Percentiles rank a stretch among this genome's conserved stretches.
Conservation (phyloP, 495 filamentous ascomycete species). For the Sabuloglossum arenarium region DNA sequence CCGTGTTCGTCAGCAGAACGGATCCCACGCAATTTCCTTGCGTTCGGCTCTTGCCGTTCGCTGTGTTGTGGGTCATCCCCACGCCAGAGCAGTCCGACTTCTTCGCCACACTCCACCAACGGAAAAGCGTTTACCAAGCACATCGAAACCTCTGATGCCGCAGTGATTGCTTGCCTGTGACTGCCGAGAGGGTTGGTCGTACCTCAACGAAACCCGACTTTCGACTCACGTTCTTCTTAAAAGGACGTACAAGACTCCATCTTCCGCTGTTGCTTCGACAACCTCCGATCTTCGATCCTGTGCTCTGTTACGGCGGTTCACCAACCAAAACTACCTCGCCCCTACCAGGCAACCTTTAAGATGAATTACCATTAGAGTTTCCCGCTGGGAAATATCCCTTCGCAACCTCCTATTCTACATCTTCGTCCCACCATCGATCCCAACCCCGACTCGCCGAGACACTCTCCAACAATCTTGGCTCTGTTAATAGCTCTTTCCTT, state of each 20-base stretch:
- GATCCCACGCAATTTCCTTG: background rate
- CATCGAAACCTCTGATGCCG: too few species aligned
- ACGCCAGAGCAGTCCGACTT: too few species aligned
- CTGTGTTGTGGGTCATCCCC: background rate
- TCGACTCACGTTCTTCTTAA: too few species aligned
- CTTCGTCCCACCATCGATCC: background rate
- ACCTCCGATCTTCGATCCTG: background rate
- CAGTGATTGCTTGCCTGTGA: too few species aligned
- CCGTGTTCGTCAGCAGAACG: too few species aligned
- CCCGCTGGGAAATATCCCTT: background rate
- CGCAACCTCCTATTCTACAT: background rate
- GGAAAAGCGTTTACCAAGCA: too few species aligned
- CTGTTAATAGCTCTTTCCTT: background rate
- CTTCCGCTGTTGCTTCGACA: background rate
- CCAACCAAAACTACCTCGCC: background rate
- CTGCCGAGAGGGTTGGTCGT: too few species aligned
- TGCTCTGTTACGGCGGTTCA: background rate
- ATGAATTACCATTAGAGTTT: conserved; percentile 2
- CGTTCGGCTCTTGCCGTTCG: background rate
- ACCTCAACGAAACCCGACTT: too few species aligned
- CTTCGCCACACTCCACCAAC: too few species aligned
- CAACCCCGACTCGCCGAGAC: background rate
- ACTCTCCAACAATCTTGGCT: background rate
- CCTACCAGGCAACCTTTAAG: background rate
- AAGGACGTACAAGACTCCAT: too few species aligned